Conservation (phyloP, 805 yeast genomes). For the Pichia nakasei region DNA sequence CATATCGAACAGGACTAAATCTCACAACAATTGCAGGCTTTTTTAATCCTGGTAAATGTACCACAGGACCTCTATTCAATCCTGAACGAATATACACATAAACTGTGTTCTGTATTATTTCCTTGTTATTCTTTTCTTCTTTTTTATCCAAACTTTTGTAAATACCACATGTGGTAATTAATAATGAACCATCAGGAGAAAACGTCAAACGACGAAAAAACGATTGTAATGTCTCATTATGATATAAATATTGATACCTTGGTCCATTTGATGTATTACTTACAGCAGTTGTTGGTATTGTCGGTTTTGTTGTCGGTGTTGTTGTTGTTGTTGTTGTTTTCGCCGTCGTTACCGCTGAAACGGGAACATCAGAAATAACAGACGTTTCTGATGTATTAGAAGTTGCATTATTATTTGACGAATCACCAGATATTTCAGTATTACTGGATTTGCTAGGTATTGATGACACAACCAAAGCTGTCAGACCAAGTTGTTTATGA, state of each 20-base stretch:
- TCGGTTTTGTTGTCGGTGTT: slow-evolving; percentile 17
- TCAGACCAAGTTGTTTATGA: slow-evolving; percentile 5
- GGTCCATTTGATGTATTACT: background rate
- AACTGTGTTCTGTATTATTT: slow-evolving; percentile 49
- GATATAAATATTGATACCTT: slow-evolving; percentile 48
- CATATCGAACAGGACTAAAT: slow-evolving; percentile 63
- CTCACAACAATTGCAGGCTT: slow-evolving; percentile 80
- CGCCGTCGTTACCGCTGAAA: too few species aligned
- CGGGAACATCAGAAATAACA: too few species aligned
- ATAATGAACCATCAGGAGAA: slow-evolving; percentile 81
- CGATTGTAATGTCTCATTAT: slow-evolving; percentile 81
- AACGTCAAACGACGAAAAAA: slow-evolving; percentile 81
- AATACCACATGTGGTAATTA: slow-evolving; percentile 73
- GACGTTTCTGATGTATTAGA: too few species aligned
- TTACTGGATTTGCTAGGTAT: too few species aligned
- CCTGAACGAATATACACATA: slow-evolving; percentile 71
- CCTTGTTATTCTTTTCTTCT: slow-evolving; percentile 1
- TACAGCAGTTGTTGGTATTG: background rate
- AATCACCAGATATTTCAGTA: too few species aligned
- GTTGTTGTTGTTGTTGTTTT: background rate
- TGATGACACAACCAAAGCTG: background rate
- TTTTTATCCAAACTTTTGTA: slow-evolving; percentile 25
- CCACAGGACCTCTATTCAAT: slow-evolving; percentile 59
- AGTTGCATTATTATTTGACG: too few species aligned
- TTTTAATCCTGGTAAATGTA: slow-evolving; percentile 67